Percentiles rank a stretch among this genome's conserved stretches.
Conservation (phyloP, 2,329 filamentous ascomycete species). For the Biscogniauxia marginata region DNA sequence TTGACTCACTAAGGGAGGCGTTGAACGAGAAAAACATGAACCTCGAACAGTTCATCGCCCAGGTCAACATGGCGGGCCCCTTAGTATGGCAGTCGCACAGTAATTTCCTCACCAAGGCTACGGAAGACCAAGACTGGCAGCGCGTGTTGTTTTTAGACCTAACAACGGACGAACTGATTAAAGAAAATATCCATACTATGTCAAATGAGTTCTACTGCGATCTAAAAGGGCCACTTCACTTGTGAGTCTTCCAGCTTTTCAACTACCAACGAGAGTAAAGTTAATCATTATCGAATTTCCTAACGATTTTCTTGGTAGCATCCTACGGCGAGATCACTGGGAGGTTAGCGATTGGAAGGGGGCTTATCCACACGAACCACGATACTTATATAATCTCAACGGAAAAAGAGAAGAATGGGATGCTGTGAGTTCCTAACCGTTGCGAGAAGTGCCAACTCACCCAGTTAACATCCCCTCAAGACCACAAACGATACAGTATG, state of each 20-base stretch:
- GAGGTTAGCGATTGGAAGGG: conserved; percentile 10
- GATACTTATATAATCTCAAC: conserved; percentile 22
- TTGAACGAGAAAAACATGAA: not conserved
- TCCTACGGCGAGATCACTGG: conserved; percentile 19
- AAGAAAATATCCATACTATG: conserved; percentile 16
- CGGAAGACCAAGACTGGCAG: conserved; percentile 29
- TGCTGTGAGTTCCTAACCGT: conserved; percentile 17
- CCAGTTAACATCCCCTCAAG: conserved; percentile 6
- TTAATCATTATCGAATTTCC: not conserved
- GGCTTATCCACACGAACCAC: conserved; percentile 1
- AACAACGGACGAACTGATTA: conserved; percentile 30
- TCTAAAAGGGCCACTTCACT: conserved; percentile 18
- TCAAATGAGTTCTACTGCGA: conserved; percentile 14
- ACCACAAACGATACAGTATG: conserved; percentile 24
- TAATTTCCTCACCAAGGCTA: conserved; percentile 17
- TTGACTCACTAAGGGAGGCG: not conserved
- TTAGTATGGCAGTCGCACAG: conserved; percentile 8
- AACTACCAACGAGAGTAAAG: not conserved
- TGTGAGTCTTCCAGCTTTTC: conserved; percentile 21
- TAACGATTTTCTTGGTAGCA: conserved; percentile 11
- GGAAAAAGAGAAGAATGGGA: conserved; percentile 25
- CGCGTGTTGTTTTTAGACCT: conserved; percentile 22
- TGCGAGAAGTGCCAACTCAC: not conserved
- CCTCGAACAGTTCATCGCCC: conserved; percentile 18
- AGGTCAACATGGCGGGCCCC: conserved; percentile 1